Conservation (phyloP, 768 basidiomycete species). For the Lactarius sp. region DNA sequence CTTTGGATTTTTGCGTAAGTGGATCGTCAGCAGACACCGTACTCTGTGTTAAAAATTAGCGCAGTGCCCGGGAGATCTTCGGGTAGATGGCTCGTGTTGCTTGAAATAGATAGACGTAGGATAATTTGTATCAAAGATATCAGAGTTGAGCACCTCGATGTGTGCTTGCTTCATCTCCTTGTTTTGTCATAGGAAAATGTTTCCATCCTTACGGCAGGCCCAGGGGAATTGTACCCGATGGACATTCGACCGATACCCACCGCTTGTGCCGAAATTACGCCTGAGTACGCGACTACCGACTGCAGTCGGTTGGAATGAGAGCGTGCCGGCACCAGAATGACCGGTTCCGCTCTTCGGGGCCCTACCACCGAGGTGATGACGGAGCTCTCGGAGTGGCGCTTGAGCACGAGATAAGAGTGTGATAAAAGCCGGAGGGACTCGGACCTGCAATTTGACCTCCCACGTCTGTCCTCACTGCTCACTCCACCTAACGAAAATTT, state of each 20-base stretch:
- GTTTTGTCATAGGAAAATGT: background rate
- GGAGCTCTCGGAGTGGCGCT: conserved; percentile 21
- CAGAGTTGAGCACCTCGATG: background rate
- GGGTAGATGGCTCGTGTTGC: conserved; percentile 6
- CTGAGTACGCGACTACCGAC: conserved; percentile 5
- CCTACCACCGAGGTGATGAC: conserved; percentile 1
- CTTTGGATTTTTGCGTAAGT: conserved; percentile 54
- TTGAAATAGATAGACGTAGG: background rate
- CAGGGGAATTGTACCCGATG: background rate
- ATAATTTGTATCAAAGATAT: conserved; percentile 5
- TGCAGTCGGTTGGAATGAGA: background rate
- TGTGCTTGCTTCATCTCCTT: background rate
- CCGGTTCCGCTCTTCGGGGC: conserved; percentile 11
- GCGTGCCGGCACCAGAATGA: background rate
- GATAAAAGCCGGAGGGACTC: conserved; percentile 6
- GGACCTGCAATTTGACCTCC: conserved; percentile 6
- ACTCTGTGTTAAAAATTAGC: background rate
- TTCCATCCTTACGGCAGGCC: background rate
- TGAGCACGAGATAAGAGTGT: conserved; percentile 7
- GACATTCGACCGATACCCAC: background rate
- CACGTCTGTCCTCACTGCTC: conserved; percentile 3
- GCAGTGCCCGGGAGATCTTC: conserved; percentile 22
- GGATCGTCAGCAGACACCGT: background rate
- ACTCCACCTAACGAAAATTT: background rate
- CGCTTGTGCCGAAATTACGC: conserved; percentile 4